A percentile compares a stretch with the other conserved stretches of the same genome.
Conservation (phyloP, 768 basidiomycete genomes). For the Mycena floridula region DNA sequence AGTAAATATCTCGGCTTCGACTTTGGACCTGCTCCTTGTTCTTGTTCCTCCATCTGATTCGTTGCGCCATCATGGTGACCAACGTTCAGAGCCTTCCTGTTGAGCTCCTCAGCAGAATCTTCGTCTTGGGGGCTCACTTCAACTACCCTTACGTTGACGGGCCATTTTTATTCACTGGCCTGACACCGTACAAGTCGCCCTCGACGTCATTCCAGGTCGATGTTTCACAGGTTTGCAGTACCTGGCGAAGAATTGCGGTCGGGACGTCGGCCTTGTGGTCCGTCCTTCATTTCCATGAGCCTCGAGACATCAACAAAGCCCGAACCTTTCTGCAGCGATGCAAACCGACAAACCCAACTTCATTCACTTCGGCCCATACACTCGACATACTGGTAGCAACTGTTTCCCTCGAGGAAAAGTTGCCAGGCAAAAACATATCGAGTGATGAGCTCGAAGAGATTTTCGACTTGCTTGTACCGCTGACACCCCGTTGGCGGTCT, state of each 20-base stretch:
- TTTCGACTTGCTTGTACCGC: constrained; percentile 20
- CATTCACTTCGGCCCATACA: constrained; percentile 3
- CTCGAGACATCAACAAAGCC: constrained; percentile 43
- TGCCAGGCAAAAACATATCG: not conserved
- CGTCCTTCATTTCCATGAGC: constrained; percentile 46
- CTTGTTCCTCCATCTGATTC: too few relatives aligned
- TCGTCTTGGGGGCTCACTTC: constrained; percentile 42
- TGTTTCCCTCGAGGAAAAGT: not conserved
- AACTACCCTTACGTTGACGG: constrained; percentile 38
- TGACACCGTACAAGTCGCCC: constrained; percentile 32
- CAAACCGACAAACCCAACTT: constrained; percentile 22
- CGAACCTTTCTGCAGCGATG: constrained; percentile 31
- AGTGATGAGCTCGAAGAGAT: constrained; percentile 3
- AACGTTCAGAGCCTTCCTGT: constrained; percentile 31
- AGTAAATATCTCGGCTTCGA: too few relatives aligned
- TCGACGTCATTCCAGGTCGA: constrained; percentile 45
- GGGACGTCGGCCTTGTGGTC: constrained; percentile 49
- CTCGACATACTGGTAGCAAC: constrained; percentile 6
- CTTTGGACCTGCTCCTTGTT: too few relatives aligned
- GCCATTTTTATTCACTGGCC: constrained; percentile 45
- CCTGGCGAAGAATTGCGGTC: constrained; percentile 53
- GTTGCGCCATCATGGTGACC: not conserved
- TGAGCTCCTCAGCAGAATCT: constrained; percentile 54
- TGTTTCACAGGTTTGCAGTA: constrained; percentile 51
- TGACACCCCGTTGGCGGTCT: constrained; percentile 25